Evolutionary conservation across 306 rosid species (phyloP).

Genomic region (Dalbergia cochinchinensis): DNA sequence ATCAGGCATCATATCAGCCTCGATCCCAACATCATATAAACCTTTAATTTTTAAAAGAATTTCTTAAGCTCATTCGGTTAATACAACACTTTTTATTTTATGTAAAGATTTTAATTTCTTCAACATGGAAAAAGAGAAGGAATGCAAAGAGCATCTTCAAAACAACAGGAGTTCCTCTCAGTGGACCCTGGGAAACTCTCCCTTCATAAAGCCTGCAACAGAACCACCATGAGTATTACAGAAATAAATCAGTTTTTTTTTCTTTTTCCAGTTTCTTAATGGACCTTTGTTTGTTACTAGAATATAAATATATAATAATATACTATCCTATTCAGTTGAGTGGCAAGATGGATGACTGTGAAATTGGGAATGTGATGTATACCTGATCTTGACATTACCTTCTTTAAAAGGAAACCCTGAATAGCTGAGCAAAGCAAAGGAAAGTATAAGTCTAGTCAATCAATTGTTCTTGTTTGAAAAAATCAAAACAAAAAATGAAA

Average conservation of each 20-base stretch:
- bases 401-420: conserved; percentile 53
- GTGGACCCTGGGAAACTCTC: conserved; percentile 86
- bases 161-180: conserved; percentile 69
- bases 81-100: not conserved
- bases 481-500: too few relatives aligned
- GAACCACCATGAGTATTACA: conserved; percentile 67
- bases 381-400: conserved; percentile 92
- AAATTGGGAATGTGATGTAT: not conserved
- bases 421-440: conserved; percentile 24
- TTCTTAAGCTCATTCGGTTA: not conserved
- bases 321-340: not conserved
- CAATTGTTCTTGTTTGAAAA: not conserved
- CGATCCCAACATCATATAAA: conserved; percentile 85
- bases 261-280: not conserved
- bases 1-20: conserved; percentile 95
- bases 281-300: not conserved
- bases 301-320: not conserved
- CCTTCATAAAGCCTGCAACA: conserved; percentile 93
- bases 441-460: too few relatives aligned
- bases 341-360: not conserved
- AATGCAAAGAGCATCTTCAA: conserved; percentile 64
- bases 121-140: conserved; percentile 32
- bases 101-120: not conserved
- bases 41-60: conserved; percentile 57
- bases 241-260: conserved; percentile 52